These are phyloP conservation scores for Euphorbia neoarborescens DNA, from an alignment of 441 rosid species.

Conservation along the genomic window DNA sequence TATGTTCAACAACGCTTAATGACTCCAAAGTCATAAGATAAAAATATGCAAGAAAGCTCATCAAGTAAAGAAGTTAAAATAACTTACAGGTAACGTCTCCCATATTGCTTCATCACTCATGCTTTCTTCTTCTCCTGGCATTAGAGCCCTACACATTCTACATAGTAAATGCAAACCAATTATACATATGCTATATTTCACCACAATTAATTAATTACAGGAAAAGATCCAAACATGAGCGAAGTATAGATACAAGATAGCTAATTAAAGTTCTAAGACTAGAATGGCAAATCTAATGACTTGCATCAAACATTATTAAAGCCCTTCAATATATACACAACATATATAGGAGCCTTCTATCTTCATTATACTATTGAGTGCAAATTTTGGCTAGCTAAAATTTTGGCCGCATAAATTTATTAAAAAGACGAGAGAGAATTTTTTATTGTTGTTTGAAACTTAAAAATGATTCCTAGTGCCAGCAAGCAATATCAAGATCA, in stretches of 20 bases:
- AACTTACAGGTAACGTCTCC: constrained; percentile 95
- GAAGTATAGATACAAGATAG: constrained; percentile 8
- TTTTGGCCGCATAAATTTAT: not conserved
- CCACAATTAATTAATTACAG: not conserved
- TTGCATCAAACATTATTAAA: not conserved
- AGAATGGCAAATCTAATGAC: not conserved
- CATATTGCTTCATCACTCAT: constrained; percentile 87
- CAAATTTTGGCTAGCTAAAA: not conserved
- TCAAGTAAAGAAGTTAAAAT: constrained; percentile 7
- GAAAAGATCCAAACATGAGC: not conserved
- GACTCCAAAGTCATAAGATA: not conserved
- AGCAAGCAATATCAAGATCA: not conserved
- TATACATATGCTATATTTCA: not conserved
- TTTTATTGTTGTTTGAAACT: not conserved
- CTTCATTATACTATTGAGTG: not conserved
- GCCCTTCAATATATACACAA: not conserved
- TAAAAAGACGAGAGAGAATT: not conserved
- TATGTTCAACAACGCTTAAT: not conserved
- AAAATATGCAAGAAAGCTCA: not conserved
- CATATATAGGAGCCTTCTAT: not conserved
- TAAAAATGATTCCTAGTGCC: not conserved
- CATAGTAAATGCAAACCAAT: constrained; percentile 15
- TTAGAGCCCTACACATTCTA: constrained; percentile 94
- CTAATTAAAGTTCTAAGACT: not conserved
- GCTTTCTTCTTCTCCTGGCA: constrained; percentile 93